Evolutionary conservation across 1,139 yeast species (phyloP), one percentile per base, ranked within the genome.

Genomic region (Tardiomyces digboiensis): DNA sequence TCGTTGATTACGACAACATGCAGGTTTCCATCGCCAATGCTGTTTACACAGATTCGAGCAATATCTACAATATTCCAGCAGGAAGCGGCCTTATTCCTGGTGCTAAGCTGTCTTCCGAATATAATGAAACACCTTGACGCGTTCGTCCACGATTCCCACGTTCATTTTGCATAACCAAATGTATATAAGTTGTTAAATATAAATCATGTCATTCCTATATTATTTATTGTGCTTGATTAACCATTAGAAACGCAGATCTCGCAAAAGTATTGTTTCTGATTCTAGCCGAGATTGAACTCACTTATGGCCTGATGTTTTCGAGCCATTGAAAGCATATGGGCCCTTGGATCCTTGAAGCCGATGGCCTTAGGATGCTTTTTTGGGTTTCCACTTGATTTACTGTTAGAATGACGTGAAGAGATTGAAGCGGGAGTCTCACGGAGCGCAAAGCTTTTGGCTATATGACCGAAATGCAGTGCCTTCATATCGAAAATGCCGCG

Each of bases 391-490:
- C 33, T 8, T 8, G 33, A 26, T 16, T 26, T 26, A 3, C 16
- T 13, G 10, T n/a, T 13, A 4, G 33, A 26, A 8, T n/a, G 14
- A 66, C 66, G 43, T 83, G 83, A 59, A 83, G 69, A 50, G 76
- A 44, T 33, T 37, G 22, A 76, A 67, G 87, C 88, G 16, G 98
- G 98, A 2, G 95, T 82, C 56, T 91, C 97, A 65, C 99, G 78
- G 44, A 91, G 70, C 2, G 94, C 99, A 64, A 93, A 93, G 52
- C 93, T 76, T 63, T 91, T 91, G 19, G 97, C 97, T 56, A 93
- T 70, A 68, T 91, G 98, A 20, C 98, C 99, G 54, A 93, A 69
- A 71, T 91, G 99, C 48, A 93, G 68, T 37, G 73, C 67, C 56
- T 83, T 84, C 26, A 91, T 79, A 57, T 86, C 88, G 69, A 91